Conservation (phyloP, 768 basidiomycete genomes). For the Serendipita sp. region DNA sequence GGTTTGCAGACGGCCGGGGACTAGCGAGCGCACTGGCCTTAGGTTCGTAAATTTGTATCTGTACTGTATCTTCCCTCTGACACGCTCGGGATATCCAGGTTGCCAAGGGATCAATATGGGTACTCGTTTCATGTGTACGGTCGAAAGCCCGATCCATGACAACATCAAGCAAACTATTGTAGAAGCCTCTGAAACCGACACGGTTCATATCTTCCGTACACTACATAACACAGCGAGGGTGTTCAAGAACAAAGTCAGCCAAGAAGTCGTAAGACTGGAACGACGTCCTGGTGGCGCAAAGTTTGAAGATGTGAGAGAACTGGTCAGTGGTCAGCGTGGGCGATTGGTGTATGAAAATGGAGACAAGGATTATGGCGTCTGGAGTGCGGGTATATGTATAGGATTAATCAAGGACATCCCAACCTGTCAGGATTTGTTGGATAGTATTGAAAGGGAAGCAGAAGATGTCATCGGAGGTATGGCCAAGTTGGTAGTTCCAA, state of each 20-base stretch:
- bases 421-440: constrained; percentile 56
- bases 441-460: constrained; percentile 55
- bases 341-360: constrained; percentile 65
- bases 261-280: constrained; percentile 77
- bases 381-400: constrained; percentile 49
- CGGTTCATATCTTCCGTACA: constrained; percentile 80
- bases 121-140: constrained; percentile 80
- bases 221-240: constrained; percentile 72
- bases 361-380: constrained; percentile 76
- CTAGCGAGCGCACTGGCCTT: constrained; percentile 66
- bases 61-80: constrained; percentile 25
- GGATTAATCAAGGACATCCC: constrained; percentile 74
- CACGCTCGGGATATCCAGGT: neutral
- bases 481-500: neutral
- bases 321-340: constrained; percentile 57
- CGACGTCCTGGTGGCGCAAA: constrained; percentile 66
- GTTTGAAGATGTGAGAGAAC: constrained; percentile 67
- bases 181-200: constrained; percentile 63
- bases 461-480: constrained; percentile 19
- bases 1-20: constrained; percentile 74
- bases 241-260: constrained; percentile 67
- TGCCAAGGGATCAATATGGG: constrained; percentile 76
- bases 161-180: constrained; percentile 86
- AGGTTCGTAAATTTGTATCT: constrained; percentile 34
- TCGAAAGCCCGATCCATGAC: constrained; percentile 76